Evolutionary conservation across 345 rosid species (phyloP).

Genomic region (Litchi chinensis): DNA sequence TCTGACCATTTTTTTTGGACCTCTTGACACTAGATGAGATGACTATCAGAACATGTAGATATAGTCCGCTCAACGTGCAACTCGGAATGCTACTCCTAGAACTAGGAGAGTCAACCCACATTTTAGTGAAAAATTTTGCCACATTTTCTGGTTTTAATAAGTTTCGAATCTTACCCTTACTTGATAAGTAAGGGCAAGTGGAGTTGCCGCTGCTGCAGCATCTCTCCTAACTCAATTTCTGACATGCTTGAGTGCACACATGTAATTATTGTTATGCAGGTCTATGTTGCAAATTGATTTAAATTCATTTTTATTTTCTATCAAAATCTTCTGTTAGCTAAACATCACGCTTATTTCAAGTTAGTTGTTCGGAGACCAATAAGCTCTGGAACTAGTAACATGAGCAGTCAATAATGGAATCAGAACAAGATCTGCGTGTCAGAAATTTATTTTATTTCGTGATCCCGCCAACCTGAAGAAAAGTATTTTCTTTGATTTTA

Average conservation of each 20-base stretch:
- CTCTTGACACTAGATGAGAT: no score
- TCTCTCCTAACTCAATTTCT: background rate
- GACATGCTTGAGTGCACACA: background rate
- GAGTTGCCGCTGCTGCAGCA: no score
- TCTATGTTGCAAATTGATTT: background rate
- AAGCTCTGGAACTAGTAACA: background rate
- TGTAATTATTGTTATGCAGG: background rate
- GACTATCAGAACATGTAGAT: no score
- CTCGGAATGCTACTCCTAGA: no score
- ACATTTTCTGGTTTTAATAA: no score
- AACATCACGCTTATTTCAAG: background rate
- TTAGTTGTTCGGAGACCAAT: background rate
- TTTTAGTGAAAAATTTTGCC: no score
- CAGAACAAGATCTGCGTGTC: background rate
- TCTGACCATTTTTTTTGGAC: background rate
- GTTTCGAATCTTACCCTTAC: no score
- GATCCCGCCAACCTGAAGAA: constrained; percentile 16
- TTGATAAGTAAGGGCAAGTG: no score
- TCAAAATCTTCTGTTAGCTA: background rate
- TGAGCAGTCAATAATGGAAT: background rate
- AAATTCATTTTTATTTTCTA: background rate
- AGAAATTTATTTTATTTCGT: background rate
- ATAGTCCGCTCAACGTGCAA: no score
- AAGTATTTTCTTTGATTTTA: constrained; percentile 32
- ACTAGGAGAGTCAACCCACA: no score